Percentiles rank a stretch among this genome's conserved stretches.
Evolutionary conservation across 352 stramenopile species (phyloP).

Genomic region (Blastocystis hominis): DNA sequence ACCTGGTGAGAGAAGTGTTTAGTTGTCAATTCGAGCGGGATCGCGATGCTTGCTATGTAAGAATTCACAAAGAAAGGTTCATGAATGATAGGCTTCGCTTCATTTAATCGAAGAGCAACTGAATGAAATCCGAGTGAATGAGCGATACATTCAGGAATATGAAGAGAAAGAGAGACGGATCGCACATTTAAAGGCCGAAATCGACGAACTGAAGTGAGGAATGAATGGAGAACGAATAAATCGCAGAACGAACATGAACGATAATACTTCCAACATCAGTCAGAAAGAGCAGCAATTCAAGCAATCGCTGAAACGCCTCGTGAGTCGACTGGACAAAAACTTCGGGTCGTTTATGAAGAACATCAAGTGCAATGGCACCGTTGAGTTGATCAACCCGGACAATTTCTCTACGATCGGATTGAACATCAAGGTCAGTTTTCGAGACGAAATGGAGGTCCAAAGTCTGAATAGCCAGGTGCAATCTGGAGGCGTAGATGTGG

Average conservation of each 20-base stretch:
- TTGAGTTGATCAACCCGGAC: conserved; percentile 64
- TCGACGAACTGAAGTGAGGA: conserved; percentile 60
- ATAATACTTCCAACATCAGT: not conserved
- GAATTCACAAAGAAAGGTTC: not conserved
- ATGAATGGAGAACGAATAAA: not conserved
- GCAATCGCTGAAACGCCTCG: conserved; percentile 63
- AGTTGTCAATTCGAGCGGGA: not conserved
- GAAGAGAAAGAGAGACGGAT: conserved; percentile 61
- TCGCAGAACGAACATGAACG: not conserved
- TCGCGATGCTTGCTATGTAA: not conserved
- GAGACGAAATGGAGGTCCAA: conserved; percentile 66
- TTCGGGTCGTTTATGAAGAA: conserved; percentile 34
- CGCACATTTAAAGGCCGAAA: conserved; percentile 64
- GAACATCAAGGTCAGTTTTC: conserved; percentile 73
- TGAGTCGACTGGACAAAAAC: not conserved
- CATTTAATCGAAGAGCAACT: conserved; percentile 7
- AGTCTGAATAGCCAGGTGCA: conserved; percentile 70
- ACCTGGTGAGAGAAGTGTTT: conserved; percentile 13
- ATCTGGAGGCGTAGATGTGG: conserved; percentile 65
- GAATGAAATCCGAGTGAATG: conserved; percentile 28
- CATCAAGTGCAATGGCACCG: conserved; percentile 62
- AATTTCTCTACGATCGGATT: conserved; percentile 72
- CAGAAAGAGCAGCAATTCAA: conserved; percentile 66
- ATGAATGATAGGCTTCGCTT: not conserved
- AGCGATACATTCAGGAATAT: not conserved